Conservation (phyloP, 2,329 filamentous ascomycete genomes). For the Trichoderma harzianum region DNA sequence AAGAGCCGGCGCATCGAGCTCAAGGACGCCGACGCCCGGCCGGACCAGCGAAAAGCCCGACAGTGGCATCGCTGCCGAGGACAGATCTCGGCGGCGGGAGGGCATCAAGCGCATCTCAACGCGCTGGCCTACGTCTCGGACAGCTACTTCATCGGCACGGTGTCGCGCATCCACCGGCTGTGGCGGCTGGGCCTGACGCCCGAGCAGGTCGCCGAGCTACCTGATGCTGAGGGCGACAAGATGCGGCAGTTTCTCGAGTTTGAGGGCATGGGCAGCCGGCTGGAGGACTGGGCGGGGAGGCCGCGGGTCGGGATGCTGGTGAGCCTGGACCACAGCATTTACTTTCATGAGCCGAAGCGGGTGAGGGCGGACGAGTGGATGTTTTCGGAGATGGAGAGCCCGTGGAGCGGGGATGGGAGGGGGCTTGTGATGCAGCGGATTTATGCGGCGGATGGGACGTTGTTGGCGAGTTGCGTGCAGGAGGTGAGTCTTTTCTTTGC, state of each 20-base stretch:
- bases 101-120: conserved; percentile 75
- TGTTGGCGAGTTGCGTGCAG: conserved; percentile 77
- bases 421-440: conserved; percentile 75
- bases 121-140: conserved; percentile 94
- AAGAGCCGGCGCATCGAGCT: conserved; percentile 44
- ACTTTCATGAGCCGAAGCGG: conserved; percentile 59
- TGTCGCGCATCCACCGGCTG: conserved; percentile 74
- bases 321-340: conserved; percentile 71
- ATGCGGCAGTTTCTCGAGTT: conserved; percentile 39
- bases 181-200: conserved; percentile 65
- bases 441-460: conserved; percentile 64
- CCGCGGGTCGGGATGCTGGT: conserved; percentile 81
- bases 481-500: conserved; percentile 51
- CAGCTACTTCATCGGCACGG: conserved; percentile 88
- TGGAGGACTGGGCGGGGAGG: conserved; percentile 48
- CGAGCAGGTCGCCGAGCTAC: conserved; percentile 50
- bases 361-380: conserved; percentile 71
- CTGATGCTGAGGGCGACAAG: conserved; percentile 39
- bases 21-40: conserved; percentile 37
- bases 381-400: conserved; percentile 74
- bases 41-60: conserved; percentile 64
- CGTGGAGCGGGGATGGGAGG: conserved; percentile 75
- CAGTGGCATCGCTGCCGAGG: conserved; percentile 76
- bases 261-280: conserved; percentile 38
- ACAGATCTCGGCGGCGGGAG: conserved; percentile 67